Conservation (phyloP, 2,329 filamentous ascomycete genomes). For the Rugonectria rugulosa region DNA sequence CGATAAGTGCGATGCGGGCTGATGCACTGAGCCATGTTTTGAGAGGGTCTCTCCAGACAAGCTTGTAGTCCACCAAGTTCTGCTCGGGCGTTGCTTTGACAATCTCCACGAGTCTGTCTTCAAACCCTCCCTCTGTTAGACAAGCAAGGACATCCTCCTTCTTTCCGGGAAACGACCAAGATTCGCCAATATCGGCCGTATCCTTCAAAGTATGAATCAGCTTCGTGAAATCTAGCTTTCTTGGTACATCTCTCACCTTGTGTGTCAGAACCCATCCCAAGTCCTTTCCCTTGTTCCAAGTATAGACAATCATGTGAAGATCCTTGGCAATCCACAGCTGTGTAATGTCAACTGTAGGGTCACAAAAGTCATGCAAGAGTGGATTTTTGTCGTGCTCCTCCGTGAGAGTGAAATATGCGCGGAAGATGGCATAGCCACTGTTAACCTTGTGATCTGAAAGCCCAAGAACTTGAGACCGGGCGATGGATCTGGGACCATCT, state of each 20-base stretch:
- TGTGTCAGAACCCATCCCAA: conserved; percentile 6
- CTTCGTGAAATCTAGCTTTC: too few species aligned
- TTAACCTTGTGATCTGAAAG: conserved; percentile 10
- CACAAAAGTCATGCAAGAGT: background rate
- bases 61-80: conserved; percentile 25
- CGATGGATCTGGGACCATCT: conserved; percentile 12
- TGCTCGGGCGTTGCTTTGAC: conserved; percentile 24
- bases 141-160: background rate
- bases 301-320: conserved; percentile 13
- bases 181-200: background rate
- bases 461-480: conserved; percentile 3
- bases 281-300: conserved; percentile 14
- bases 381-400: conserved; percentile 10
- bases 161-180: background rate
- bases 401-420: conserved; percentile 6
- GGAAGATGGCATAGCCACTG: conserved; percentile 15
- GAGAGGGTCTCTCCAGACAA: conserved; percentile 25
- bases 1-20: conserved; percentile 16
- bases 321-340: conserved; percentile 10
- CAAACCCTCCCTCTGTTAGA: conserved; percentile 4
- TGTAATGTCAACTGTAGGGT: background rate
- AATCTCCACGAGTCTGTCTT: conserved; percentile 16
- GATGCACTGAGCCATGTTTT: conserved; percentile 25
- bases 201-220: background rate
- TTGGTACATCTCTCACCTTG: background rate